These are phyloP conservation scores for Syzygium syzygioides DNA, from an alignment of 441 rosid species.

Conservation along the genomic window DNA sequence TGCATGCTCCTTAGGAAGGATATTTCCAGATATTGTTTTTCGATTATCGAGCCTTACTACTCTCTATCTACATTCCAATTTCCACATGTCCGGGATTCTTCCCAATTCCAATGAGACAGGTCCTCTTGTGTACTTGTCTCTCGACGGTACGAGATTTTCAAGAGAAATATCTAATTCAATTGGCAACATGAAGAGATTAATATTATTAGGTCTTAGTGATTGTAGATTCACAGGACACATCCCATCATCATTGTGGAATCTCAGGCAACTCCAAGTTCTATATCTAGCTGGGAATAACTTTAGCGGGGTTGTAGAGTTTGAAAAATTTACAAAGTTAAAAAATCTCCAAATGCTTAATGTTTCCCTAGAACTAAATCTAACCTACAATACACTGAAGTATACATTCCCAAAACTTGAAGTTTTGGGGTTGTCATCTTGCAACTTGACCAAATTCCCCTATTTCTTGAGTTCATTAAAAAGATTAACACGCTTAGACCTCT, in stretches of 20 bases:
- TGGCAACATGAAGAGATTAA: background rate
- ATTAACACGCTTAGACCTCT: background rate
- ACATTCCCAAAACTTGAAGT: background rate
- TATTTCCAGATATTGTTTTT: background rate
- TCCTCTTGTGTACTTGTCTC: background rate
- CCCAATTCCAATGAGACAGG: background rate
- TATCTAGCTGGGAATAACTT: background rate
- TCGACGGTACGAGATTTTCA: too few relatives aligned
- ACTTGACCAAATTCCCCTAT: background rate
- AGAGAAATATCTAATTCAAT: background rate
- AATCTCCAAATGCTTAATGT: background rate
- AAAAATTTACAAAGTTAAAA: background rate
- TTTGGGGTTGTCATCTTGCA: rapidly evolving
- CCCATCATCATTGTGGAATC: background rate
- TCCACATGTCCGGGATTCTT: background rate
- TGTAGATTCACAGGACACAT: background rate
- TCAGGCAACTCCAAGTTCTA: background rate
- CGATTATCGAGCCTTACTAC: background rate
- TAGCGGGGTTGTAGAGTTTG: background rate
- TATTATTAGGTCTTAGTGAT: background rate
- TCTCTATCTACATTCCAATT: background rate
- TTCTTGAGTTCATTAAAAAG: background rate
- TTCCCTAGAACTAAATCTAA: background rate
- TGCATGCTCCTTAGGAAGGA: background rate
- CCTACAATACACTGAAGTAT: background rate